Conservation (phyloP, 768 basidiomycete genomes). For the Cantharellus anzutake region DNA sequence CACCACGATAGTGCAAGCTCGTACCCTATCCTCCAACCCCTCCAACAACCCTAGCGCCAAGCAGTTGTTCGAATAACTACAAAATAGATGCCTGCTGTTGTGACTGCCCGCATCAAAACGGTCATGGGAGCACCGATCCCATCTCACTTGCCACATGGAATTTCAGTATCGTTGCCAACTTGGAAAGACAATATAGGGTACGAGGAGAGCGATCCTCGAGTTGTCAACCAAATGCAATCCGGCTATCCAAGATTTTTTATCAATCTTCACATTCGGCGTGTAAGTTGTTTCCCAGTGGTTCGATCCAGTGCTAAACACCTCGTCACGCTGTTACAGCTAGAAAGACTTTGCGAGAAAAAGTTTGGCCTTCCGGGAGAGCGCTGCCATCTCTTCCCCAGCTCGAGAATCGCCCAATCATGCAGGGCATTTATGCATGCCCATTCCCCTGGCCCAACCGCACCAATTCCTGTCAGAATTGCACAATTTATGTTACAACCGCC, state of each 20-base stretch:
- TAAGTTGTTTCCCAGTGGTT: constrained; percentile 19
- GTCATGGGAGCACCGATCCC: constrained; percentile 13
- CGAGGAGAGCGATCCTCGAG: constrained; percentile 71
- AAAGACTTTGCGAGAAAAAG: constrained; percentile 51
- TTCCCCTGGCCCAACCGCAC: constrained; percentile 23
- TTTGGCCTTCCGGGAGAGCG: constrained; percentile 53
- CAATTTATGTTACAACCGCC: constrained; percentile 42
- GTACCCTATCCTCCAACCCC: no score
- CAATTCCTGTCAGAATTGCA: constrained; percentile 35
- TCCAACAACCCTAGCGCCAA: no score
- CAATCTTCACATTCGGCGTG: constrained; percentile 68
- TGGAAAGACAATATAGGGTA: constrained; percentile 87
- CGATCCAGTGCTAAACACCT: not conserved
- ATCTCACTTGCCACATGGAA: constrained; percentile 47
- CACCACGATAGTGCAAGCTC: no score
- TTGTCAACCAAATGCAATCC: constrained; percentile 59
- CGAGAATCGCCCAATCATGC: constrained; percentile 52
- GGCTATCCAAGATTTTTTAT: constrained; percentile 96
- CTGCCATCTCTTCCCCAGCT: constrained; percentile 65
- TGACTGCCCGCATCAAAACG: not conserved
- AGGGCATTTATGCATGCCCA: constrained; percentile 47
- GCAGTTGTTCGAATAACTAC: no score
- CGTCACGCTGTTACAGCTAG: constrained; percentile 35
- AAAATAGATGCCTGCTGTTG: not conserved
- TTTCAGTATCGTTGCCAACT: constrained; percentile 85